Base-by-base conservation (phyloP, 1,139 yeast genomes). In the Candida sojae region DNA sequence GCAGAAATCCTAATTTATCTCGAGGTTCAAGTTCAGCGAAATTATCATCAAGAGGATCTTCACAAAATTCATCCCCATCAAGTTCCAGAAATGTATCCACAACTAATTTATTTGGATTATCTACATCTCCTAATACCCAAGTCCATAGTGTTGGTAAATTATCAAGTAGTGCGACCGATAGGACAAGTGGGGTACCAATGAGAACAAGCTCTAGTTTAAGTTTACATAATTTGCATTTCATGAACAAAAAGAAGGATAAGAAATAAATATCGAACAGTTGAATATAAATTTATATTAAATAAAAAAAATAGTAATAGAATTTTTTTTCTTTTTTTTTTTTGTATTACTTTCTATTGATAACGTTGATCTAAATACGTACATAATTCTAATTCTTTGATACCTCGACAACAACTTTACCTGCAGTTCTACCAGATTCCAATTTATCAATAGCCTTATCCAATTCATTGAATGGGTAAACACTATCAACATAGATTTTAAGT, bases 331-430 rank as follows among this genome's bases (percentile, higher is more conserved):
- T 17, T 17, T 17, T 17, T 17, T 17, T 17, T 3, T 17, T 17
- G 21, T 17, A 17, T 17, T 17, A 17, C 21, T 17, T 17, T 17
- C 21, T 17, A 17, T 17, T 17, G 21, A 17, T 26, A 26, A 3
- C 2, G 4, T 3, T 26, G 29, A 26, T 26, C 2, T 6, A 2
- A 26, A 26, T 21, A 34, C 17, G 3, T 2, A 6, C 2, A 21
- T 17, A 2, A 17, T 17, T n/a, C 29, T 32, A 32, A 7, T 25
- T 11, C n/a, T 42, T 42, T 13, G 44, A 26, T 6, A 42, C 44
- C 51, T 61, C 60, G 32, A 80, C 52, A 8, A 86, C 75, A 38
- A 86, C 72, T 61, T 87, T 88, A 34, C 95, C 95, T 48, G 71
- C 73, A 4, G 84, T 82, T 45, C 63, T 70, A 48, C 80, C 78